phyloP scores from a whole-genome alignment of 1,139 yeast species.

The Chernovozyma sophiae-reginae region DNA sequence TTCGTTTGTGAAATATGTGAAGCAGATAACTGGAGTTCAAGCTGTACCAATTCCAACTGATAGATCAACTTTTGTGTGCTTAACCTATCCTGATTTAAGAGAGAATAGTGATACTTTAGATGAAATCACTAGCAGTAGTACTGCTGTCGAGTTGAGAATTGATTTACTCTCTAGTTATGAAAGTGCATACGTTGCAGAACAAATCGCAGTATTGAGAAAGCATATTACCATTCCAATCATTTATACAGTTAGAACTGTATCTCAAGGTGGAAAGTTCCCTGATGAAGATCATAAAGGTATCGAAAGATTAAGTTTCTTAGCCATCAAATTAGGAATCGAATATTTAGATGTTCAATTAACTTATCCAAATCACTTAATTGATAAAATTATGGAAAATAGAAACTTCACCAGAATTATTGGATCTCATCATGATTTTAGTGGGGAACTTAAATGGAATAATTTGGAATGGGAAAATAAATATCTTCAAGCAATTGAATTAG shows the following conservation, averaged over 20 bases:
- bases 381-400: constrained; percentile 32
- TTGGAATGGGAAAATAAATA: constrained; percentile 74
- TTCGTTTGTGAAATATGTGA: constrained; percentile 56
- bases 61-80: constrained; percentile 68
- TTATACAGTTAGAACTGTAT: constrained; percentile 70
- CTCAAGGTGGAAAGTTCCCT: constrained; percentile 82
- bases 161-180: constrained; percentile 58
- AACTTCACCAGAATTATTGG: constrained; percentile 72
- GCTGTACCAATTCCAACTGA: constrained; percentile 41
- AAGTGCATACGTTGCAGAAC: constrained; percentile 61
- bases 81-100: constrained; percentile 58
- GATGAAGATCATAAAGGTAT: constrained; percentile 41
- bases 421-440: constrained; percentile 72
- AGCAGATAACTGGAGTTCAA: constrained; percentile 59
- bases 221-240: constrained; percentile 68
- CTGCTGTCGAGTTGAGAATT: constrained; percentile 81
- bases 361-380: constrained; percentile 28
- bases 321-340: constrained; percentile 63
- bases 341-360: constrained; percentile 53
- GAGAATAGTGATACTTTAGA: constrained; percentile 41
- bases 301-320: constrained; percentile 52
- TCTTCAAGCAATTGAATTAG: constrained; percentile 58
- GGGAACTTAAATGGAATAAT: constrained; percentile 58
- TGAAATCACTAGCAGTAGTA: constrained; percentile 61
- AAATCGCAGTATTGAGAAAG: constrained; percentile 64